Evolutionary conservation across 1,284 basidiomycete species (phyloP), one percentile per base, ranked within the genome.

Genomic region (Cutaneotrichosporon sp.): DNA sequence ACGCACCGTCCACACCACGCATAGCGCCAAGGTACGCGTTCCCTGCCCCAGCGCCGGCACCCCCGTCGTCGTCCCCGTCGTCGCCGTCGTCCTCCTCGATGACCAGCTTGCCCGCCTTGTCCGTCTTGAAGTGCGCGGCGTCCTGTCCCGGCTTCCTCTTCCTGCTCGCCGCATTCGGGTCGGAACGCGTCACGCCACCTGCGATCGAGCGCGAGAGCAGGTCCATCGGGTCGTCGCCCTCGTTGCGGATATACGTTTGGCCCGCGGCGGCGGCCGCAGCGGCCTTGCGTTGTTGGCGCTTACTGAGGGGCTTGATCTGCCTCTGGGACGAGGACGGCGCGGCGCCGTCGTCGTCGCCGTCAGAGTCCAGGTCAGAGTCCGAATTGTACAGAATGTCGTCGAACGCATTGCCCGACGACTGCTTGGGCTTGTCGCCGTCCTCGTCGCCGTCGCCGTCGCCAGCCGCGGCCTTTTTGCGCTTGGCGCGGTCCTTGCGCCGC

Each of bases 191-290:
- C 17, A 93, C 78, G 46, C 84, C 82, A 30, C 87, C 82, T 15
- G 86, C 85, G 51, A 69, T 85, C 80, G 55, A 70, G 40, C 92
- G 87, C 55, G 90, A 85, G 7, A 99, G 78, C 51, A 99, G 80
- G 77, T 99, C 94, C 84, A 97, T 89, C 1, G 96, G 94, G 63
- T 93, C 86, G 66, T 97, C 90, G 53, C 90, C 86, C 69, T 97
- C 94, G 60, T 89, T 78, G 36, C 88, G 83, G 53, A 98, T 80
- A 66, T 77, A 80, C 17, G 77, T 71, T n/a, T 74, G 66, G 20
- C 55, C 63, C 21, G 59, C 53, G 18, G 57, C 59, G 43, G 55
- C 55, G 49, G 60, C 39, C 26, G 51, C 43, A 38, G 62, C 59
- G 36, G 57, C 47, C 60, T 61, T 35, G 65, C 67, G 52, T 51